Evolutionary conservation across 2,329 filamentous ascomycete genomes (phyloP), one percentile per base, ranked within the genome.

Genomic region (Fusarium duplospermum): DNA sequence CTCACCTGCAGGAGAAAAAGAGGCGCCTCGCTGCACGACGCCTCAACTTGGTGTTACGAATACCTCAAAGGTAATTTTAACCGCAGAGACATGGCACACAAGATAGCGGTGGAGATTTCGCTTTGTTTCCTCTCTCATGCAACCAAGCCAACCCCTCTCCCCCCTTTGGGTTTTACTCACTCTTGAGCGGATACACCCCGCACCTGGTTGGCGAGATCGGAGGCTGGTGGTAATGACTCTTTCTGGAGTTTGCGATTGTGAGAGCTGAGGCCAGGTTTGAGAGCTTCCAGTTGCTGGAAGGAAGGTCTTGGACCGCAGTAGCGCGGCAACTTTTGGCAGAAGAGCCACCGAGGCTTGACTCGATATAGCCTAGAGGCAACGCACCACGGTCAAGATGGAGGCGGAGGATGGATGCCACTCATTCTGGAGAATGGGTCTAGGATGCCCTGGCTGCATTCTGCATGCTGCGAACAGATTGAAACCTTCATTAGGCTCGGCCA

Each of bases 11-110:
- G 50, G 36, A 52, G 40, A n/a, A 71, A 61, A 72, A 27, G 36
- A 73, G 68, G 45, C 67, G 61, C 29, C 45, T 63, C 22, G 47
- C 36, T 61, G 62, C 66, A 63, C 38, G n/a, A 47, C 38, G 47
- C 59, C 65, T 63, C 58, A 20, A 50, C 45, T 42, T 66, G 38
- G 31, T 77, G 62, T 78, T 78, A 78, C 76, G 67, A 74, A 77
- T 78, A 77, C 66, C 58, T 64, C 69, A 58, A 74, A 70, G 63
- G 76, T 78, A 78, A 78, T 78, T 72, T 70, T 63, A 77, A 76
- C 67, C 35, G 62, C 60, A 56, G 36, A 47, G 57, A 69, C 58
- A 52, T 45, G 64, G 57, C 35, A 62, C 61, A 54, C n/a, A 70
- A 76, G 73, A 70, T 77, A 72, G 67, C 62, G 71, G 74, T 71